phyloP scores from a whole-genome alignment of 169 alveolate genomes.

The Amoebophrya sp. region DNA sequence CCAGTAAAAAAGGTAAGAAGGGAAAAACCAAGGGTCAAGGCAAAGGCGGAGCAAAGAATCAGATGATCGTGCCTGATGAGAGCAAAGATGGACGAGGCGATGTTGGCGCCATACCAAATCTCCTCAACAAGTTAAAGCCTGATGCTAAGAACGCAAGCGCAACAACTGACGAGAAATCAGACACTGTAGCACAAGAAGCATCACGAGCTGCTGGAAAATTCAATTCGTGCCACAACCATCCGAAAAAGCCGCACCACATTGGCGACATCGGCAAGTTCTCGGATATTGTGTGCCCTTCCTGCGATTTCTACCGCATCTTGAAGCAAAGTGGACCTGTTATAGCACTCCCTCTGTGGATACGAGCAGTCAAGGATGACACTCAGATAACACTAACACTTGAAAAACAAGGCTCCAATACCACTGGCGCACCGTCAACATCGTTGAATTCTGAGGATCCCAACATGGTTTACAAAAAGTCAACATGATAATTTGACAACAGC shows the following conservation, averaged over 20 bases:
- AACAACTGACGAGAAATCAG: not conserved
- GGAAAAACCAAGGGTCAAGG: not conserved
- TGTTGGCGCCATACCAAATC: too few relatives aligned
- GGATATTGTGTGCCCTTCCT: not conserved
- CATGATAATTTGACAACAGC: too few relatives aligned
- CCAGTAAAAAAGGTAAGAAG: not conserved
- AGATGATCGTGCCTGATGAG: too few relatives aligned
- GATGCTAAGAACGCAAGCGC: too few relatives aligned
- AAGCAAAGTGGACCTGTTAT: not conserved
- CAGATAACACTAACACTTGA: not conserved
- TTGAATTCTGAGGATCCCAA: too few relatives aligned
- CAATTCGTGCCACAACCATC: not conserved
- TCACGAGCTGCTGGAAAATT: not conserved
- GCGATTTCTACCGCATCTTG: not conserved
- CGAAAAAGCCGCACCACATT: not conserved
- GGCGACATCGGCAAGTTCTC: not conserved
- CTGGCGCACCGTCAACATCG: too few relatives aligned
- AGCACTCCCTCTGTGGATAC: not conserved
- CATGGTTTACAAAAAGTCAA: too few relatives aligned
- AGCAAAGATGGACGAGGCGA: too few relatives aligned
- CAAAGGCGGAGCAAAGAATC: too few relatives aligned
- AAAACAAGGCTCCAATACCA: not conserved
- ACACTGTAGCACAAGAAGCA: not conserved
- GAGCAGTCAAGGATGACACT: constrained; percentile 14
- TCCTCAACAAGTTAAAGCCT: too few relatives aligned